Conservation (phyloP, 371 early-diverging fungal genomes). For the Mortierella sp. region DNA sequence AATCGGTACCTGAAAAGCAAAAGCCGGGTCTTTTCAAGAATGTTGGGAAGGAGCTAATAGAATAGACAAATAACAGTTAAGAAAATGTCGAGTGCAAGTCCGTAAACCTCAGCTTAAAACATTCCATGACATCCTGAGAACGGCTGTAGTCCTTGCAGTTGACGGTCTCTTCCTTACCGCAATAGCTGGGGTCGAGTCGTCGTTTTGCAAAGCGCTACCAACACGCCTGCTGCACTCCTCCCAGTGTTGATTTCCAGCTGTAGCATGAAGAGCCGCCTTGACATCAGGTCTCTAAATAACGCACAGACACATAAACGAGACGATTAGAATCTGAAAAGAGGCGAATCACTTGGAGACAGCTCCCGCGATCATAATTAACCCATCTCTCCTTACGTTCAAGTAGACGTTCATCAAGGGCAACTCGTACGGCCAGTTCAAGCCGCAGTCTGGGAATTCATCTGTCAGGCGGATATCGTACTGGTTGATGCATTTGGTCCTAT, state of each 20-base stretch:
- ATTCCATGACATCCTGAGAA: neutral
- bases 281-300: constrained; percentile 66
- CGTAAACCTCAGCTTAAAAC: neutral
- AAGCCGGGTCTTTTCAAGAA: constrained; percentile 69
- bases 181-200: constrained; percentile 65
- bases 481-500: constrained; percentile 71
- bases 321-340: neutral
- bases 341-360: neutral
- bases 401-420: constrained; percentile 72
- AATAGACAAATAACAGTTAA: neutral
- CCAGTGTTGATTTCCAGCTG: constrained; percentile 66
- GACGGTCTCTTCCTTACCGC: constrained; percentile 57
- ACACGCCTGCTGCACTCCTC: constrained; percentile 76
- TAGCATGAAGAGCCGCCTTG: constrained; percentile 71
- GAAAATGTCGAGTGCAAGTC: neutral
- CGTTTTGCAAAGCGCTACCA: constrained; percentile 59
- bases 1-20: constrained; percentile 70
- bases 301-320: neutral
- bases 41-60: constrained; percentile 64
- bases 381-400: constrained; percentile 62
- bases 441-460: constrained; percentile 78
- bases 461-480: constrained; percentile 85
- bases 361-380: neutral
- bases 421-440: constrained; percentile 83
- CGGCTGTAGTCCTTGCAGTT: too few relatives aligned